Evolutionary conservation across 192 early-diverging fungal genomes (phyloP), one percentile per base, ranked within the genome.

Genomic region (Spizellomyces punctatus): DNA sequence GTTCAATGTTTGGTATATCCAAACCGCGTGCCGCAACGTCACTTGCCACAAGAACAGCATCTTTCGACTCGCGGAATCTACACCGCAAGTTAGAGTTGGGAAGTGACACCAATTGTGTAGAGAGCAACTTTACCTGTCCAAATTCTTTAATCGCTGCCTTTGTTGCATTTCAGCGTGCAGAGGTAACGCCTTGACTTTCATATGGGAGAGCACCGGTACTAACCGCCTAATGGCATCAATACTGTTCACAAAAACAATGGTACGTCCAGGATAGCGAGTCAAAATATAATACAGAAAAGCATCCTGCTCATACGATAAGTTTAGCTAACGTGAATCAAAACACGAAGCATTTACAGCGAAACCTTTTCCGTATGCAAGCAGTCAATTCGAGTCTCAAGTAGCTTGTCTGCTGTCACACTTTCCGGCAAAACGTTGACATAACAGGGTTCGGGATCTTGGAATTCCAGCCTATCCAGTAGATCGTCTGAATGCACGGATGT

Each of bases 161-260:
- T 97, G 95, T 79, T 99, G 94, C 93, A 99, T 94, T 79, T 97
- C 92, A 6, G 94, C 94, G 69, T 99, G 96, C 36, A 99, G 82
- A 0, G 89, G 91, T 73, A 95, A 82, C 7, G 90, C 94, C 21
- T 89, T 81, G 8, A 96, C 66, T 3, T 82, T 65, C 41, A 97
- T 80, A 42, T 94, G 76, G 45, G 86, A 87, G 76, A 97, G 87
- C 43, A 95, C 87, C 12, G 95, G 93, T 12, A 92, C 83, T 67
- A 97, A 83, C 47, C 96, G 89, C 27, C 95, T 91, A 65, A 97
- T 92, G 17, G 91, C 83, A 74, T 96, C 94, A 61, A 99, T 99
- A 74, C 89, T 91, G 86, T 97, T 98, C 63, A 95, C 94, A 87
- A 99, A 99, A 49, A 98, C 88, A 17, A 99, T 81, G 6, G 94